Evolutionary conservation across 2,329 filamentous ascomycete genomes (phyloP).

Genomic region (Acrocalymma vagum): DNA sequence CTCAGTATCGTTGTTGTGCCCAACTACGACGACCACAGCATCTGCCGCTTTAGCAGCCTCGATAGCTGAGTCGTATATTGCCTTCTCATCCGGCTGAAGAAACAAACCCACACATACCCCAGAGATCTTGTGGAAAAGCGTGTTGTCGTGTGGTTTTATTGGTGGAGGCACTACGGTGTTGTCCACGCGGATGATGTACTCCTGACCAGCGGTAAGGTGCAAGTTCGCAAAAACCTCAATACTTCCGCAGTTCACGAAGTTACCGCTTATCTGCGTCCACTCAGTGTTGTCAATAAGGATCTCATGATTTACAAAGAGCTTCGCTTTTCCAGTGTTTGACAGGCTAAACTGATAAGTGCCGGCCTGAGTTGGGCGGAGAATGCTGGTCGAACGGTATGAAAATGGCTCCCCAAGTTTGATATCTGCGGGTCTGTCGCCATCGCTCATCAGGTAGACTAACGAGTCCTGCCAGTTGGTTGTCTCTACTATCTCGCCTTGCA

Average conservation of each 20-base stretch:
- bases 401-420: too few species aligned
- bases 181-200: constrained; percentile 4
- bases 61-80: background rate
- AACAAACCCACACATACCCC: constrained; percentile 1
- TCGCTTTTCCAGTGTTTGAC: constrained; percentile 5
- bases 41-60: constrained; percentile 2
- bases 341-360: background rate
- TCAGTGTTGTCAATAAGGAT: constrained; percentile 1
- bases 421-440: too few species aligned
- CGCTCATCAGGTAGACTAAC: too few species aligned
- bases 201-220: background rate
- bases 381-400: too few species aligned
- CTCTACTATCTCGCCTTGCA: too few species aligned
- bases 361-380: too few species aligned
- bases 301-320: constrained; percentile 1
- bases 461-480: too few species aligned
- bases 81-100: background rate
- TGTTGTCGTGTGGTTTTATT: constrained; percentile 8
- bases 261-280: constrained; percentile 1
- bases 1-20: constrained; percentile 11
- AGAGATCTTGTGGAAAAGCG: constrained; percentile 4
- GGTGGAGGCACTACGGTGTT: constrained; percentile 4
- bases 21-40: constrained; percentile 1
- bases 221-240: background rate
- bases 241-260: constrained; percentile 4